Base-by-base conservation (phyloP, 805 yeast species). In the Metschnikowia koreensis region DNA sequence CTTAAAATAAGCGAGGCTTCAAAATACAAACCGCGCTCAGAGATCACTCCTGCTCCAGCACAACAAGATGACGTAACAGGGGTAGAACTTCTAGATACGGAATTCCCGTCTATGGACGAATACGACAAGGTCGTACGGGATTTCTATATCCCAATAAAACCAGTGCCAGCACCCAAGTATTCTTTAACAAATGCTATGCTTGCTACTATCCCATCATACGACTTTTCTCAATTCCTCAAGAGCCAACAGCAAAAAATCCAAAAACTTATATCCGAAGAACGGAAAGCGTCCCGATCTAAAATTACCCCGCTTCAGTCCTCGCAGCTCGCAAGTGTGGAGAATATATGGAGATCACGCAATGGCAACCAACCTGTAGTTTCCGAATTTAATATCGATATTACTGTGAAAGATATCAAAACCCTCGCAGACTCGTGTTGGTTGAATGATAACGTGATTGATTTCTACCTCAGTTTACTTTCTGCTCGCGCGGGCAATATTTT, bases 401-500 rank as follows among this genome's bases (percentile, higher is more conserved):
- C 71, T 4, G 79, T 80, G 0, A 70, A 81, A 34, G 99, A 94
- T 65, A 67, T 93, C 50, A 75, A 77, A 42, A 90, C 97, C 0
- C 72, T 94, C 34, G 69, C 77, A 8, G 87, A 86, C 48, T 76
- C 86, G 6, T 70, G 77, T 38, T 94, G 99, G 99, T 76, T 94
- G 31, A 94, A 94, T 65, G 99, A 94, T 67, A 88, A 85, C 41
- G 79, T 94, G 5, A 92, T 94, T 52, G 98, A 94, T 63, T 86
- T 84, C 60, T 93, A 86, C 65, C 73, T 92, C 61, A 74, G 75
- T 41, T 60, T 86, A 58, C 69, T 85, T 7, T 73, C 81, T 2
- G 75, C 76, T 5, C 64, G 80, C 26, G 48, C 61, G 4, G 54
- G 78, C 2, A 65, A 69, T 28, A 72, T 81, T 1, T 89, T 83